phyloP scores from a whole-genome alignment of 495 filamentous ascomycete species.

The Penicillium subrubescens region DNA sequence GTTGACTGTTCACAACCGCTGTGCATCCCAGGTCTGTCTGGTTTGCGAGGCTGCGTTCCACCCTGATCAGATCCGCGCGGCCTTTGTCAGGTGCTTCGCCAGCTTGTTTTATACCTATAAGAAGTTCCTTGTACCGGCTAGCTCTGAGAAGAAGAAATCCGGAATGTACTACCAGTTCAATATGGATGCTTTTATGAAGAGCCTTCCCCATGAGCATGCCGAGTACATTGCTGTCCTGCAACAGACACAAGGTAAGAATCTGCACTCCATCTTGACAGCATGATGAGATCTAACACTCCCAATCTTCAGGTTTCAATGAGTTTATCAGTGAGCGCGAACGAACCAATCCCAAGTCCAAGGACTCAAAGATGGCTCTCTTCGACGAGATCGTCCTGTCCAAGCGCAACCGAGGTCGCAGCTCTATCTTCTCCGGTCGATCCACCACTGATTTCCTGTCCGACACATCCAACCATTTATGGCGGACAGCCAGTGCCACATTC shows the following conservation, averaged over 20 bases:
- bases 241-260: conserved; percentile 81
- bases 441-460: conserved; percentile 77
- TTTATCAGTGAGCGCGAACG: conserved; percentile 91
- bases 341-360: conserved; percentile 47
- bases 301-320: conserved; percentile 77
- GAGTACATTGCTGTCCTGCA: conserved; percentile 86
- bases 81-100: conserved; percentile 92
- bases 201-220: conserved; percentile 85
- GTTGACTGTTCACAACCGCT: conserved; percentile 76
- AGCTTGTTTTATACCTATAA: conserved; percentile 96
- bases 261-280: background rate
- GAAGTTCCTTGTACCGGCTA: conserved; percentile 74
- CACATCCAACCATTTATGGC: conserved; percentile 89
- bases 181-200: conserved; percentile 89
- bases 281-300: conserved; percentile 4
- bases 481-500: conserved; percentile 76
- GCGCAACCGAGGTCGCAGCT: conserved; percentile 74
- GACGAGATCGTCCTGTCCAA: conserved; percentile 96
- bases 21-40: conserved; percentile 76
- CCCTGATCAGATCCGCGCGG: conserved; percentile 84
- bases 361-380: conserved; percentile 81
- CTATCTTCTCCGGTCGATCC: conserved; percentile 51
- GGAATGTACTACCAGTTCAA: conserved; percentile 91
- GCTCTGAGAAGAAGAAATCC: conserved; percentile 78
- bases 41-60: conserved; percentile 91